Percentiles rank a stretch among this genome's conserved stretches.
phyloP scores from a whole-genome alignment of 345 rosid species.

The Populus euphratica region DNA sequence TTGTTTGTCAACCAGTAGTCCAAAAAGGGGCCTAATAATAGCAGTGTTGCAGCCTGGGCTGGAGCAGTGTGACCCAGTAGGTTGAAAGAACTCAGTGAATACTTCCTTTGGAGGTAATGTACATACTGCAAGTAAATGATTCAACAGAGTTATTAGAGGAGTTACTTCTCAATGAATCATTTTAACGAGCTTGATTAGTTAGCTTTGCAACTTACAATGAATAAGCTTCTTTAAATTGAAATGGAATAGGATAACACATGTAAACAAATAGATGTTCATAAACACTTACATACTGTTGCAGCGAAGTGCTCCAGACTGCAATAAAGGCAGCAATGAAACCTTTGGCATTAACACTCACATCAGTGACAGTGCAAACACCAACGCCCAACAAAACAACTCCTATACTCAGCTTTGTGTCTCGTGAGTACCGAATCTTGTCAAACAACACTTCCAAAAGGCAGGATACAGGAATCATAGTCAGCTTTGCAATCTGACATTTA shows the following conservation, averaged over 20 bases:
- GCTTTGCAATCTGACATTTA: conserved; percentile 78
- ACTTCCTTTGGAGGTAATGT: conserved; percentile 80
- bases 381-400: conserved; percentile 85
- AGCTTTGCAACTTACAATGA: background rate
- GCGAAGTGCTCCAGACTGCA: conserved; percentile 96
- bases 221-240: background rate
- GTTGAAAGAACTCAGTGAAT: conserved; percentile 76
- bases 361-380: conserved; percentile 97
- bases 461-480: conserved; percentile 97
- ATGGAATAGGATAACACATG: background rate
- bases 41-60: conserved; percentile 77
- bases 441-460: conserved; percentile 85
- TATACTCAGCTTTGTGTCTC: conserved; percentile 98
- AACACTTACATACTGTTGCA: conserved; percentile 76
- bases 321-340: conserved; percentile 85
- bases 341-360: conserved; percentile 88
- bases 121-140: conserved; percentile 58
- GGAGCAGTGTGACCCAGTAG: conserved; percentile 93
- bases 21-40: conserved; percentile 75
- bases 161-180: background rate
- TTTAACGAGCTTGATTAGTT: background rate
- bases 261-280: background rate
- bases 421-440: conserved; percentile 89
- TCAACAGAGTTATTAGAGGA: background rate
- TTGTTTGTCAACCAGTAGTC: conserved; percentile 77